These are phyloP conservation scores for Colletotrichum limetticola DNA, from an alignment of 2,329 filamentous ascomycete genomes.

Conservation along the genomic window DNA sequence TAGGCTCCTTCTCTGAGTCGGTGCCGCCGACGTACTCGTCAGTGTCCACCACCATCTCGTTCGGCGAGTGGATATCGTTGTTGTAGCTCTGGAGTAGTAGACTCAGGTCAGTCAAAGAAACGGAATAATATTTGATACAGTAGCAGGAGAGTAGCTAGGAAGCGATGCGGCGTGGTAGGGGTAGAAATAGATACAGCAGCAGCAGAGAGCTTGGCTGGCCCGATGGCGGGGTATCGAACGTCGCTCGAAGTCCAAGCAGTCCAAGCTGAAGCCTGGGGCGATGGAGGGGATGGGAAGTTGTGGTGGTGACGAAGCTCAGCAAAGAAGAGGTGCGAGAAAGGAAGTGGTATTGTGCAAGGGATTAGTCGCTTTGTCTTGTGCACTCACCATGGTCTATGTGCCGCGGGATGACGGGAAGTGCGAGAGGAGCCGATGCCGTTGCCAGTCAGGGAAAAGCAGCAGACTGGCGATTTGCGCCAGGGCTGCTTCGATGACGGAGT, in stretches of 20 bases:
- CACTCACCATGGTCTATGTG: slow-evolving; percentile 31
- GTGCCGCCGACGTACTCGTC: slow-evolving; percentile 64
- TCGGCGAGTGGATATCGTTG: slow-evolving; percentile 62
- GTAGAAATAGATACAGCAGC: not conserved
- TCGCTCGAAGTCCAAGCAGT: not conserved
- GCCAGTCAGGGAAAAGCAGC: slow-evolving; percentile 27
- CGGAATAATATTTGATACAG: not conserved
- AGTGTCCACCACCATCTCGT: slow-evolving; percentile 66
- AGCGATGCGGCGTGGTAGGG: not conserved
- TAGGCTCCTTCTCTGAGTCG: slow-evolving; percentile 60
- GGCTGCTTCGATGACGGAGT: slow-evolving; percentile 32
- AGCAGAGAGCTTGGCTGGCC: slow-evolving; percentile 19
- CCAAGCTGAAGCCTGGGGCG: not conserved
- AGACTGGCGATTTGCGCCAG: slow-evolving; percentile 28
- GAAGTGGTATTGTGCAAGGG: not conserved
- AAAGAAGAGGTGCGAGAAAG: slow-evolving; percentile 5
- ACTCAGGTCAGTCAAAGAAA: slow-evolving; percentile 13
- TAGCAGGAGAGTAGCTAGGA: not conserved
- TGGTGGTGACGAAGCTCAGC: slow-evolving; percentile 3
- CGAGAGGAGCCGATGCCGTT: slow-evolving; percentile 9
- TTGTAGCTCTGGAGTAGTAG: slow-evolving; percentile 57
- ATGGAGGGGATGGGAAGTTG: not conserved
- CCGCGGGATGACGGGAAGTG: slow-evolving; percentile 24
- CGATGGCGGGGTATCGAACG: slow-evolving; percentile 28
- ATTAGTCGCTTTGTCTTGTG: not conserved